Evolutionary conservation across 495 filamentous ascomycete species (phyloP).

Genomic region (Cercophora samala): DNA sequence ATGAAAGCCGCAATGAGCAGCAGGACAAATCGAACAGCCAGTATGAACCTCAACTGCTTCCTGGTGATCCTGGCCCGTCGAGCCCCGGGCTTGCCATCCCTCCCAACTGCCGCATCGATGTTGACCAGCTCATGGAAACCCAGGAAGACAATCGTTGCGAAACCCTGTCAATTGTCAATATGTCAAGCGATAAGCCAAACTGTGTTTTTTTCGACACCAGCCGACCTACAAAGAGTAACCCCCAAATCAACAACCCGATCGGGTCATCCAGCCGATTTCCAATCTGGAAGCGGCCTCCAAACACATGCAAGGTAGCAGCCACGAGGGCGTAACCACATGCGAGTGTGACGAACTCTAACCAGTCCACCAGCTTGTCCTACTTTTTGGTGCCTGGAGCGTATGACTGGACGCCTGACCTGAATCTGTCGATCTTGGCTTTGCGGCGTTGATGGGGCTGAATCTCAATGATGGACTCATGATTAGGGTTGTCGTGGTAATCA

Average conservation of each 20-base stretch:
- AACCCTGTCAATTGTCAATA: not conserved
- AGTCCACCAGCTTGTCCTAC: not conserved
- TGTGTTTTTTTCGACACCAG: not conserved
- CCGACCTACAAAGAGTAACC: not conserved
- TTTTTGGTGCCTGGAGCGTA: not conserved
- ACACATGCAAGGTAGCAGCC: not conserved
- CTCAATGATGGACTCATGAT: not conserved
- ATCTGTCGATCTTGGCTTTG: not conserved
- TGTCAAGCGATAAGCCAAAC: not conserved
- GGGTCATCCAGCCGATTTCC: not conserved
- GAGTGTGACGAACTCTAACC: not conserved
- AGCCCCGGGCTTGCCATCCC: not conserved
- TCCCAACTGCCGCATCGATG: not conserved
- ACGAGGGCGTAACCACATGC: not conserved
- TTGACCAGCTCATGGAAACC: not conserved
- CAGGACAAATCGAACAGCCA: not conserved
- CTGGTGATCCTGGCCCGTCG: not conserved
- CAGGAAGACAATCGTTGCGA: not conserved
- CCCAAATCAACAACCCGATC: not conserved
- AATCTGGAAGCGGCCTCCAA: not conserved
- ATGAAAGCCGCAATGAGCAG: not conserved
- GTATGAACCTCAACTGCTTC: not conserved
- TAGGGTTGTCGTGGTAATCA: not conserved
- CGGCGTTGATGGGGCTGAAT: not conserved
- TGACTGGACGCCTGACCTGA: not conserved